Percentiles rank a stretch among this genome's conserved stretches.
Evolutionary conservation across 2,329 filamentous ascomycete species (phyloP).

Genomic region (Podosphaera fusca): DNA sequence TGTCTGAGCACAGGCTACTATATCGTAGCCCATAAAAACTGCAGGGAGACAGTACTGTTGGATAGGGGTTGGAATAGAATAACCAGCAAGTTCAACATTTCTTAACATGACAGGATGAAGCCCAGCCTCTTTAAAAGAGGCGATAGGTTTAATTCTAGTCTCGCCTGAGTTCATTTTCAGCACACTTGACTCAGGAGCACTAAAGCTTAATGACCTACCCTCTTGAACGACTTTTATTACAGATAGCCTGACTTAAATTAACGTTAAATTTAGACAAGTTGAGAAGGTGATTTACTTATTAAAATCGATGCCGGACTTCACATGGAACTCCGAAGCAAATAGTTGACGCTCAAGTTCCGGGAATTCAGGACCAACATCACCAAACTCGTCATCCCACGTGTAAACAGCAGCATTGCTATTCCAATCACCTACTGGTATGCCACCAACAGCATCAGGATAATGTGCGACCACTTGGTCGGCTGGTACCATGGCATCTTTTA

Average conservation of each 20-base stretch:
- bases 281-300: conserved; percentile 25
- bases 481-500: background rate
- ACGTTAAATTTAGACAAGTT: background rate
- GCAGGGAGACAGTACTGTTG: conserved; percentile 70
- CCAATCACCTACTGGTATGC: conserved; percentile 10
- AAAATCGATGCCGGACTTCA: conserved; percentile 36
- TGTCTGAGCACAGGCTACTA: conserved; percentile 81
- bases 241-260: conserved; percentile 1
- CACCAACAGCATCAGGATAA: conserved; percentile 6
- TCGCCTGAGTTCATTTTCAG: conserved; percentile 23
- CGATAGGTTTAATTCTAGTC: conserved; percentile 25
- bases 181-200: background rate
- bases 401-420: conserved; percentile 28
- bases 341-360: conserved; percentile 51
- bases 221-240: conserved; percentile 1
- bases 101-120: conserved; percentile 64
- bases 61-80: conserved; percentile 57
- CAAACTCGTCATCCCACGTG: conserved; percentile 65
- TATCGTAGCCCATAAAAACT: conserved; percentile 51
- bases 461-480: conserved; percentile 1
- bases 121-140: conserved; percentile 49
- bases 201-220: background rate
- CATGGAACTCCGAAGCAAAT: conserved; percentile 35
- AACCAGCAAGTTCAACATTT: conserved; percentile 54
- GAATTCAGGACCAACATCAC: conserved; percentile 57